phyloP scores from a whole-genome alignment of 352 stramenopile genomes.

The Discostella stelligera region DNA sequence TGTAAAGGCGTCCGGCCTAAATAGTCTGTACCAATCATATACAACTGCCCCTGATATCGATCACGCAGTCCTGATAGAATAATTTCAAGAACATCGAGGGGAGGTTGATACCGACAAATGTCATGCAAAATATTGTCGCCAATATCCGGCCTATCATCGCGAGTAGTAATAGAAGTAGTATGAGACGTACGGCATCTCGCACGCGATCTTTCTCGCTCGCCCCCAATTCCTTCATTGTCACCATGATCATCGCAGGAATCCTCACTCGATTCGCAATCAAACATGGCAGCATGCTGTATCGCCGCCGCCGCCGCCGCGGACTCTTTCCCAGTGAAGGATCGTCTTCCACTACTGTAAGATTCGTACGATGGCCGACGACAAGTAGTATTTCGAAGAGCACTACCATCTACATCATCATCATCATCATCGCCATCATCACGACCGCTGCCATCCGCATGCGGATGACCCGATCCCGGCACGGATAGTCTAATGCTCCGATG shows the following conservation, averaged over 20 bases:
- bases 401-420: no score
- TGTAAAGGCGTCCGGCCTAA: slow-evolving; percentile 32
- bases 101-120: slow-evolving; percentile 29
- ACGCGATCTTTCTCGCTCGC: background rate
- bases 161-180: background rate
- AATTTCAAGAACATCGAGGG: slow-evolving; percentile 34
- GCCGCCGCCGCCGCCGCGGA: slow-evolving; percentile 23
- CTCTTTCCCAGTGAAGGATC: slow-evolving; percentile 38
- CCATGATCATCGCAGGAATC: background rate
- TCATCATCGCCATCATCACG: no score
- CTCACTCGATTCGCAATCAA: slow-evolving; percentile 10
- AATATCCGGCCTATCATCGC: slow-evolving; percentile 6
- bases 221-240: background rate
- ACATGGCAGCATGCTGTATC: slow-evolving; percentile 25
- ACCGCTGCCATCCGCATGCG: no score
- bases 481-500: no score
- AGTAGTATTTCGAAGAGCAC: background rate
- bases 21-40: slow-evolving; percentile 26
- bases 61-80: slow-evolving; percentile 19
- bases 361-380: slow-evolving; percentile 33
- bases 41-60: background rate
- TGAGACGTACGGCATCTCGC: background rate
- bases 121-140: slow-evolving; percentile 47
- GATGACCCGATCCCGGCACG: no score
- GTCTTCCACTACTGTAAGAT: slow-evolving; percentile 16